A percentile compares a stretch with the other conserved stretches of the same genome.
Conservation (phyloP, 2,329 filamentous ascomycete species). For the Westerdykella ornata region DNA sequence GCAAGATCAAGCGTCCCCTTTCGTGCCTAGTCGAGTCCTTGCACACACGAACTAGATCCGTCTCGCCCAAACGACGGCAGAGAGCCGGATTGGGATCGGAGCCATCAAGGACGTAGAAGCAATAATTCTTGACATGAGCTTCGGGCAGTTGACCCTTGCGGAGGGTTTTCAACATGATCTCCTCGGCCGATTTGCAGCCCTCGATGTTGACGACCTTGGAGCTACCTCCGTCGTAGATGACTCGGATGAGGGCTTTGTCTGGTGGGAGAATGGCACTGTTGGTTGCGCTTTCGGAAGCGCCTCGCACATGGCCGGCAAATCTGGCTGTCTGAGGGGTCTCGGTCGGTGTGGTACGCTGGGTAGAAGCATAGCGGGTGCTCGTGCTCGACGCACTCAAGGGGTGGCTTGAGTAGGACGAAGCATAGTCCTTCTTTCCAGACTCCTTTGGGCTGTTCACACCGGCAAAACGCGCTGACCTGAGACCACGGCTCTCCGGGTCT, state of each 20-base stretch:
- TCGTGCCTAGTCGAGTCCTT: conserved; percentile 80
- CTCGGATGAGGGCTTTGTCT: conserved; percentile 82
- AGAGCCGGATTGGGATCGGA: conserved; percentile 74
- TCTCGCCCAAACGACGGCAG: conserved; percentile 76
- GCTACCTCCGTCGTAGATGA: conserved; percentile 85
- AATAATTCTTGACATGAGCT: conserved; percentile 89
- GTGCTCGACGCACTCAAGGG: conserved; percentile 47
- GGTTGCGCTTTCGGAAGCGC: conserved; percentile 70
- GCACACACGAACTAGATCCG: conserved; percentile 84
- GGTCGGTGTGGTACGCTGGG: conserved; percentile 48
- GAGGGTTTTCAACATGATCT: conserved; percentile 83
- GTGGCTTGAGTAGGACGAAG: conserved; percentile 48
- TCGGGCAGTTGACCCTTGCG: conserved; percentile 83
- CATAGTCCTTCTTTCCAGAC: conserved; percentile 45
- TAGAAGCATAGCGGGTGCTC: conserved; percentile 41
- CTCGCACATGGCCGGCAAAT: conserved; percentile 64
- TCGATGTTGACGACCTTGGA: conserved; percentile 93
- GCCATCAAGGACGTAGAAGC: conserved; percentile 88
- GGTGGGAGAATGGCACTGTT: conserved; percentile 74
- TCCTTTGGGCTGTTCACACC: conserved; percentile 53
- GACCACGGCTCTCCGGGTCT: conserved; percentile 48
- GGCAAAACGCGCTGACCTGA: conserved; percentile 55
- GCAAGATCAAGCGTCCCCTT: conserved; percentile 79
- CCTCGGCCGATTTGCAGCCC: conserved; percentile 83
- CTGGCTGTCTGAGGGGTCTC: conserved; percentile 58